Conservation (phyloP, 306 rosid genomes). For the Malus sieversii region DNA sequence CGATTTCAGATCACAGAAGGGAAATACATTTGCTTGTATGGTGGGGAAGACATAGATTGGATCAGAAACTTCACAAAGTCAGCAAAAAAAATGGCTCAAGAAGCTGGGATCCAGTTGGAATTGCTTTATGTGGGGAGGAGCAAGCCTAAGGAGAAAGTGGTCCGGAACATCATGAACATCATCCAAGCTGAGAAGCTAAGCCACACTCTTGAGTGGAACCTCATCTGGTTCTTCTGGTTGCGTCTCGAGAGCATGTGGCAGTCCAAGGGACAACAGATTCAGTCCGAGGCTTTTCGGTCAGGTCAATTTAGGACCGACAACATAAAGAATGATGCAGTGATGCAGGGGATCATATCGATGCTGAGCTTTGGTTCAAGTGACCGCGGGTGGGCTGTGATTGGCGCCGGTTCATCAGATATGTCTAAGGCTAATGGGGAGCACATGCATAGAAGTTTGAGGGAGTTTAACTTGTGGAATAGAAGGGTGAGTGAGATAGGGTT, state of each 20-base stretch:
- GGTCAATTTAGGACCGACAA: background rate
- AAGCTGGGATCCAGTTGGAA: slow-evolving; percentile 30
- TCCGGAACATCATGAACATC: slow-evolving; percentile 1
- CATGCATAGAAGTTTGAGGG: slow-evolving; percentile 10
- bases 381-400: slow-evolving; percentile 23
- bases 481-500: slow-evolving; percentile 15
- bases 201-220: slow-evolving; percentile 22
- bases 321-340: slow-evolving; percentile 7
- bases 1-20: slow-evolving; percentile 36
- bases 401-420: slow-evolving; percentile 2
- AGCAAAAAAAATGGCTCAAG: background rate
- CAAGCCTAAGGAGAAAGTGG: slow-evolving; percentile 36
- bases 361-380: slow-evolving; percentile 28
- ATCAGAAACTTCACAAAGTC: slow-evolving; percentile 29
- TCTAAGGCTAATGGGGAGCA: slow-evolving; percentile 10
- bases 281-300: background rate
- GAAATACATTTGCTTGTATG: slow-evolving; percentile 47
- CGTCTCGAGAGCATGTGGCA: slow-evolving; percentile 12
- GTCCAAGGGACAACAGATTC: slow-evolving; percentile 4
- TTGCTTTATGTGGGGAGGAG: slow-evolving; percentile 54
- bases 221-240: slow-evolving; percentile 67
- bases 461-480: slow-evolving; percentile 12
- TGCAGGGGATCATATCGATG: slow-evolving; percentile 28
- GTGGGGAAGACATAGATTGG: slow-evolving; percentile 55
- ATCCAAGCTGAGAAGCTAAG: slow-evolving; percentile 26